Conservation (phyloP, 257 asterid species). For the Solanum chmielewskii region DNA sequence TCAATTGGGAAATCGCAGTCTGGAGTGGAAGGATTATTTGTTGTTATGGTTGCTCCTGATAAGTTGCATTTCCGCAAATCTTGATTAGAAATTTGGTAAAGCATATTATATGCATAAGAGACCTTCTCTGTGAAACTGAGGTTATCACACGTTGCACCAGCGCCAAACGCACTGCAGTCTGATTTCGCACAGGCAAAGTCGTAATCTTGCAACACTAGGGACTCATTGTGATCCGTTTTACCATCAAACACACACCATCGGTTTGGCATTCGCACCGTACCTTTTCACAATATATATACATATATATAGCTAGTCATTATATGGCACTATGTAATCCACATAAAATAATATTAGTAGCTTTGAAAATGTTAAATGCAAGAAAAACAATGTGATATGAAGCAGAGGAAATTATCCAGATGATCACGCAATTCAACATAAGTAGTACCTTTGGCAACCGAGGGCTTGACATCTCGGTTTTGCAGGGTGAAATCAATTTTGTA, state of each 20-base stretch:
- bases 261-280: constrained; percentile 17
- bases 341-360: not conserved
- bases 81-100: not conserved
- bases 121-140: not conserved
- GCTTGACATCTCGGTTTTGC: constrained; percentile 23
- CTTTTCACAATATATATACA: not conserved
- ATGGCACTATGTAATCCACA: no score
- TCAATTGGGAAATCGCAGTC: not conserved
- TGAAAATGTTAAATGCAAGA: not conserved
- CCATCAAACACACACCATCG: constrained; percentile 28
- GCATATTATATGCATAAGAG: not conserved
- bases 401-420: not conserved
- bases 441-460: constrained; percentile 11
- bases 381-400: not conserved
- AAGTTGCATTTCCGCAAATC: not conserved
- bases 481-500: constrained; percentile 36
- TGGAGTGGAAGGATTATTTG: not conserved
- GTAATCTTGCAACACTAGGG: not conserved
- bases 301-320: not conserved
- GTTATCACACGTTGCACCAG: not conserved
- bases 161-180: not conserved
- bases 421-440: not conserved
- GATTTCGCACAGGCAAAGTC: not conserved
- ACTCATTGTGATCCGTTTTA: not conserved
- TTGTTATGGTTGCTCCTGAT: not conserved